A percentile compares a stretch with the other conserved stretches of the same genome.
Conservation (phyloP, 805 yeast species). For the Zygoascus ofunaensis region DNA sequence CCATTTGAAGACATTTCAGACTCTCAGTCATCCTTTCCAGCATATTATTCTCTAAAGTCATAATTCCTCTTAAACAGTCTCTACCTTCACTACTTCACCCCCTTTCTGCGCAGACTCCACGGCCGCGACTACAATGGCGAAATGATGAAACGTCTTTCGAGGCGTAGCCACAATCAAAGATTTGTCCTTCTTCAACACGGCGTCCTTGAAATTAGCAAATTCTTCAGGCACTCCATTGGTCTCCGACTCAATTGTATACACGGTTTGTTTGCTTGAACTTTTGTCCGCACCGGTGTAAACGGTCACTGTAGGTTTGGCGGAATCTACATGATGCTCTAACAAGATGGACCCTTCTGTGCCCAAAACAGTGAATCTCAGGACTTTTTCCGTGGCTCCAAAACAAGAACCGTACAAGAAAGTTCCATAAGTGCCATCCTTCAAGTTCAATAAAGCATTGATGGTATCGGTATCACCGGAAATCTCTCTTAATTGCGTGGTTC, state of each 20-base stretch:
- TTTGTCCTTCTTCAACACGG: slow-evolving; percentile 58
- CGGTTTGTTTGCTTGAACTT: slow-evolving; percentile 17
- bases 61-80: no score
- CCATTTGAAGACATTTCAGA: no score
- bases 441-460: slow-evolving; percentile 56
- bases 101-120: slow-evolving; percentile 48
- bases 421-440: slow-evolving; percentile 61
- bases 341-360: slow-evolving; percentile 73
- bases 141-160: slow-evolving; percentile 78
- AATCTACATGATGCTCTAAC: slow-evolving; percentile 39
- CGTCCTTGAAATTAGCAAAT: slow-evolving; percentile 47
- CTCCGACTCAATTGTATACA: slow-evolving; percentile 27
- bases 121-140: slow-evolving; percentile 83
- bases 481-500: slow-evolving; percentile 66
- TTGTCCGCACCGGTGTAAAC: slow-evolving; percentile 23
- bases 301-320: slow-evolving; percentile 12
- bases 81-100: no score
- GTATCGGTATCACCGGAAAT: slow-evolving; percentile 78
- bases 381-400: slow-evolving; percentile 71
- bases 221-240: slow-evolving; percentile 52
- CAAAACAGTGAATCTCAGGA: slow-evolving; percentile 55
- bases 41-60: no score
- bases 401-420: slow-evolving; percentile 82
- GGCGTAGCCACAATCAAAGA: slow-evolving; percentile 51
- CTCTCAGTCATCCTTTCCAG: no score